Evolutionary conservation across 495 filamentous ascomycete species (phyloP).

Genomic region (Articulospora tetracladia): DNA sequence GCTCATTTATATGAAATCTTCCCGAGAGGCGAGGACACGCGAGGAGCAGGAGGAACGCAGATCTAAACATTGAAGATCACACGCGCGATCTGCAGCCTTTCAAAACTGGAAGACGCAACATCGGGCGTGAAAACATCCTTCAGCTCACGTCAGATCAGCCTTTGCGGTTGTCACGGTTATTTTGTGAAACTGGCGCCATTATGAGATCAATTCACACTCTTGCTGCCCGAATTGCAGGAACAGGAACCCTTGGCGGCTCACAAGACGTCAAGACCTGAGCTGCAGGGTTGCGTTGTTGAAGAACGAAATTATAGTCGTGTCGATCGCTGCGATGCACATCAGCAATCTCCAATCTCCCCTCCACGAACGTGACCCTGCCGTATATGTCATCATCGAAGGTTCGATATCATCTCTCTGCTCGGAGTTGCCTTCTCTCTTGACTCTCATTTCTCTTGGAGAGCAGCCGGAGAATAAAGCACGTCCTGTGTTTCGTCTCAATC

Average conservation of each 20-base stretch:
- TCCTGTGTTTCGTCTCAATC: neutral
- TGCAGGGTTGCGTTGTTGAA: neutral
- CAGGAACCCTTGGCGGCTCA: neutral
- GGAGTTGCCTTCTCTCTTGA: too few species aligned
- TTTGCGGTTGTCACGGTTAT: neutral
- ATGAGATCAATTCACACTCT: neutral
- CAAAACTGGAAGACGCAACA: neutral
- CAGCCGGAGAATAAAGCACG: neutral
- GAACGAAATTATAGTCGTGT: neutral
- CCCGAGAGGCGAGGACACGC: neutral
- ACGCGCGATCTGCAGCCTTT: neutral
- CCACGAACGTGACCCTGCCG: neutral
- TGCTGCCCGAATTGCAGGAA: neutral
- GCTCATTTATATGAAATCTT: neutral
- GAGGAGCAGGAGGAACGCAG: neutral
- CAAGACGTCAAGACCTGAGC: neutral
- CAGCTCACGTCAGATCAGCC: neutral
- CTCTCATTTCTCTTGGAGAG: neutral
- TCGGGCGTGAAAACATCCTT: neutral
- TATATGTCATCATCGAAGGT: neutral
- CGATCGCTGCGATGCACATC: neutral
- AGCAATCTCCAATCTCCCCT: neutral
- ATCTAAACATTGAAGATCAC: neutral
- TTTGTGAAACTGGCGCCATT: neutral
- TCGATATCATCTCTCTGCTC: neutral